Evolutionary conservation across 2,329 filamentous ascomycete genomes (phyloP).

Genomic region (Emergomyces orientalis): DNA sequence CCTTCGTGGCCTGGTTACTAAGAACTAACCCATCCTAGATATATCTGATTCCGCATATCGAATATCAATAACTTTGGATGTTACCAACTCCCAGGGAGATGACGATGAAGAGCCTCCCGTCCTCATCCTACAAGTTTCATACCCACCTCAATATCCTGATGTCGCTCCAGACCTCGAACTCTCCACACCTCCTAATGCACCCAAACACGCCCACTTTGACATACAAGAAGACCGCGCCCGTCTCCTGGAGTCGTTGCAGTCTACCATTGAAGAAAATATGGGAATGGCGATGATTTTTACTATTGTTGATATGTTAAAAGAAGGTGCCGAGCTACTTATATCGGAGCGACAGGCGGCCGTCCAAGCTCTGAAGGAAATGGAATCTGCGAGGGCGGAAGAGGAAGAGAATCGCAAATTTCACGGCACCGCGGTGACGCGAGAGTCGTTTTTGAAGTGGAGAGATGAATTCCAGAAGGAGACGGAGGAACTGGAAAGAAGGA

Average conservation of each 20-base stretch:
- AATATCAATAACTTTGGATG: slow-evolving; percentile 75
- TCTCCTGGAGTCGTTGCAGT: slow-evolving; percentile 61
- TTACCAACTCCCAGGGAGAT: slow-evolving; percentile 53
- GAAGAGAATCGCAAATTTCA: slow-evolving; percentile 97
- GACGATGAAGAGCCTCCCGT: slow-evolving; percentile 54
- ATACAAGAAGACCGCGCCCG: slow-evolving; percentile 67
- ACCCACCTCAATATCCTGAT: slow-evolving; percentile 86
- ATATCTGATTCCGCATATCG: slow-evolving; percentile 84
- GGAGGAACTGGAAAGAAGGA: slow-evolving; percentile 58
- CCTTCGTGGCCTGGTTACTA: slow-evolving; percentile 15
- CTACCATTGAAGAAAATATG: slow-evolving; percentile 80
- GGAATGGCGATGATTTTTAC: slow-evolving; percentile 98
- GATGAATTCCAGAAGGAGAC: slow-evolving; percentile 69
- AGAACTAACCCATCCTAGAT: slow-evolving; percentile 45
- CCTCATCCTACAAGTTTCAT: slow-evolving; percentile 75
- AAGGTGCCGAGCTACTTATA: slow-evolving; percentile 79
- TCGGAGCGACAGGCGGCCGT: slow-evolving; percentile 59
- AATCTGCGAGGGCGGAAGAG: slow-evolving; percentile 56
- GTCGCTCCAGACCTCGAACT: slow-evolving; percentile 75
- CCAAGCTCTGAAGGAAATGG: slow-evolving; percentile 45
- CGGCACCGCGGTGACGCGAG: slow-evolving; percentile 76
- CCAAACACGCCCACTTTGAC: slow-evolving; percentile 64
- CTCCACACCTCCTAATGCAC: slow-evolving; percentile 58
- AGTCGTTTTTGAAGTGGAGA: slow-evolving; percentile 77
- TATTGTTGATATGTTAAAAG: slow-evolving; percentile 76